phyloP scores from a whole-genome alignment of 2,329 filamentous ascomycete genomes.

The Orbilia quercus region DNA sequence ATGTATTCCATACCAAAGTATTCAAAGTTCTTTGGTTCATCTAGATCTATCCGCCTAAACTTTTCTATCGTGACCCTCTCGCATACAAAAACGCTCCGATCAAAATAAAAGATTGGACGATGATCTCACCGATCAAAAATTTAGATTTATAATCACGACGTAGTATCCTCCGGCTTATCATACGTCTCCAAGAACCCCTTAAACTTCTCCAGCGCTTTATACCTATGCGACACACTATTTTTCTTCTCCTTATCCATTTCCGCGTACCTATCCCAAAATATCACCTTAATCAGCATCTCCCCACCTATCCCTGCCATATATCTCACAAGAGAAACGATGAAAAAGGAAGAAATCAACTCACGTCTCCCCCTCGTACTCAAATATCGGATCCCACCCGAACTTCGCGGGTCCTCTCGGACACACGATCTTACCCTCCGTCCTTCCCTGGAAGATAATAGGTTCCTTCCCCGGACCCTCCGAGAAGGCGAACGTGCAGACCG shows the following conservation, averaged over 20 bases:
- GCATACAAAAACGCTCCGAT: too few species aligned
- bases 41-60: background rate
- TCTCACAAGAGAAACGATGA: background rate
- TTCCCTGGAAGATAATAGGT: slow-evolving; percentile 88
- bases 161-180: slow-evolving; percentile 50
- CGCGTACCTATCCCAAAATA: slow-evolving; percentile 71
- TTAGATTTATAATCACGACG: background rate
- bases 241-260: slow-evolving; percentile 91
- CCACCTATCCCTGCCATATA: background rate
- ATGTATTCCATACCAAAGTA: background rate
- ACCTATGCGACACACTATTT: slow-evolving; percentile 93
- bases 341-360: slow-evolving; percentile 60
- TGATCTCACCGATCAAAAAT: too few species aligned
- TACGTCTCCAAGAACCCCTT: slow-evolving; percentile 78
- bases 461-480: slow-evolving; percentile 84
- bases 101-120: background rate
- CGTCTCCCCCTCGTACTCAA: slow-evolving; percentile 92
- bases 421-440: slow-evolving; percentile 69
- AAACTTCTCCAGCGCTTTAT: slow-evolving; percentile 85
- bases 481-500: slow-evolving; percentile 96
- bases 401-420: slow-evolving; percentile 66
- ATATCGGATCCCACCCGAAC: slow-evolving; percentile 86
- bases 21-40: background rate
- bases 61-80: background rate
- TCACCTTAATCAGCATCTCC: background rate